These are phyloP conservation scores for Phytophthora parvispora DNA, from an alignment of 352 stramenopile genomes.

Conservation along the genomic window DNA sequence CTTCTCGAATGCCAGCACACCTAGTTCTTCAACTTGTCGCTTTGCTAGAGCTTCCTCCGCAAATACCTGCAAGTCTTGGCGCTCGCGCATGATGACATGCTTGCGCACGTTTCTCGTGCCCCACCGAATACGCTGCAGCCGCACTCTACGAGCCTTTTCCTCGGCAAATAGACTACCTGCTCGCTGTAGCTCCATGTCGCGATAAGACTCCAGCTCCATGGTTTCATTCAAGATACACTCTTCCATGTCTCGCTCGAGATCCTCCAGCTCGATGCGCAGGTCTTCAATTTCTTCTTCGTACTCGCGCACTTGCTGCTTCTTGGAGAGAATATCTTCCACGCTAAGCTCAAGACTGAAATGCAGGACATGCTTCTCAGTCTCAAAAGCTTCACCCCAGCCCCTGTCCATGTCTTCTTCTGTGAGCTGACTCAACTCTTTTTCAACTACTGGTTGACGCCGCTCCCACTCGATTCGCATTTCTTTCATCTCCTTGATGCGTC, in stretches of 20 bases:
- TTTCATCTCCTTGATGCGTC: slow-evolving; percentile 82
- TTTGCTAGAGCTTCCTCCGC: slow-evolving; percentile 50
- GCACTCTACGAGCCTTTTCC: slow-evolving; percentile 48
- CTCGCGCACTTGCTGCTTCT: slow-evolving; percentile 67
- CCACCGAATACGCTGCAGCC: slow-evolving; percentile 74
- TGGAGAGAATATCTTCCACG: slow-evolving; percentile 77
- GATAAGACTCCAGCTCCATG: slow-evolving; percentile 67
- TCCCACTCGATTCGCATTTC: slow-evolving; percentile 87
- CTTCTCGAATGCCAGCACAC: slow-evolving; percentile 65
- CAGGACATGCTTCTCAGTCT: slow-evolving; percentile 81
- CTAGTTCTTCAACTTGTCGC: slow-evolving; percentile 58
- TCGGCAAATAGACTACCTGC: slow-evolving; percentile 51
- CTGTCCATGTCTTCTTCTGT: slow-evolving; percentile 79
- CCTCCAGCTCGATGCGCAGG: slow-evolving; percentile 77
- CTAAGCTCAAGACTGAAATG: slow-evolving; percentile 79
- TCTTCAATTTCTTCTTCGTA: slow-evolving; percentile 83
- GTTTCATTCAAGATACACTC: slow-evolving; percentile 75
- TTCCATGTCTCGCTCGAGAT: slow-evolving; percentile 84
- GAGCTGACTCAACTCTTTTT: slow-evolving; percentile 72
- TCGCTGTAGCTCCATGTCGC: slow-evolving; percentile 63
- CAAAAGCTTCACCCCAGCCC: slow-evolving; percentile 83
- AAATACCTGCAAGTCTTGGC: slow-evolving; percentile 46
- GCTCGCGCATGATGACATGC: slow-evolving; percentile 56
- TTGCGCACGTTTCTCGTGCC: slow-evolving; percentile 64
- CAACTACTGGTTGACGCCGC: slow-evolving; percentile 71